Percentiles rank a stretch among this genome's conserved stretches.
Evolutionary conservation across 805 yeast species (phyloP).

Genomic region (Metschnikowia orientalis): DNA sequence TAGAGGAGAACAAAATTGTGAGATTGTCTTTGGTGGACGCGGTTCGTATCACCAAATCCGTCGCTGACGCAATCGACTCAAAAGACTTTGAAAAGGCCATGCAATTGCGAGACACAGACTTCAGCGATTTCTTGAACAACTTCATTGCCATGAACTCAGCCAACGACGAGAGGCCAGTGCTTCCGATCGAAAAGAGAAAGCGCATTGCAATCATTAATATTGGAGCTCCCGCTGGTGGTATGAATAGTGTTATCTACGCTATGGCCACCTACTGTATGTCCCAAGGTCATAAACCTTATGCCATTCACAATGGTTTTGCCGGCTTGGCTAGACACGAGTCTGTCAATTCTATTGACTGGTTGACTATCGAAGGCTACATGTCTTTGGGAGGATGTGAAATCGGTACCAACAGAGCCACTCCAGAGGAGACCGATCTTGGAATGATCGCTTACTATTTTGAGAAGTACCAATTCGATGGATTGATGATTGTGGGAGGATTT

Average conservation of each 20-base stretch:
- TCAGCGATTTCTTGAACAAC: constrained; percentile 58
- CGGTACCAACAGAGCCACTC: constrained; percentile 90
- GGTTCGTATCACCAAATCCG: constrained; percentile 64
- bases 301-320: constrained; percentile 88
- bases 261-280: constrained; percentile 85
- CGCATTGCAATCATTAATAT: constrained; percentile 84
- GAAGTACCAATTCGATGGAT: constrained; percentile 64
- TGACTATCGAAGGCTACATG: constrained; percentile 85
- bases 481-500: constrained; percentile 75
- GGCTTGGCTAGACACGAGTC: constrained; percentile 90
- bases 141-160: constrained; percentile 49
- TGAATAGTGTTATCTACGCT: constrained; percentile 90
- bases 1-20: constrained; percentile 65
- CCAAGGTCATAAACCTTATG: constrained; percentile 84
- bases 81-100: constrained; percentile 70
- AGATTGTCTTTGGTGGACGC: constrained; percentile 69
- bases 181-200: constrained; percentile 54
- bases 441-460: constrained; percentile 68
- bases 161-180: constrained; percentile 34
- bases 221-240: constrained; percentile 97
- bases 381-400: constrained; percentile 92
- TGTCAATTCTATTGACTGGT: constrained; percentile 70
- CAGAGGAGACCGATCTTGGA: constrained; percentile 62
- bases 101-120: constrained; percentile 65
- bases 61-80: constrained; percentile 61